phyloP scores from a whole-genome alignment of 2,329 filamentous ascomycete genomes.

The Venturiaceae sp. region DNA sequence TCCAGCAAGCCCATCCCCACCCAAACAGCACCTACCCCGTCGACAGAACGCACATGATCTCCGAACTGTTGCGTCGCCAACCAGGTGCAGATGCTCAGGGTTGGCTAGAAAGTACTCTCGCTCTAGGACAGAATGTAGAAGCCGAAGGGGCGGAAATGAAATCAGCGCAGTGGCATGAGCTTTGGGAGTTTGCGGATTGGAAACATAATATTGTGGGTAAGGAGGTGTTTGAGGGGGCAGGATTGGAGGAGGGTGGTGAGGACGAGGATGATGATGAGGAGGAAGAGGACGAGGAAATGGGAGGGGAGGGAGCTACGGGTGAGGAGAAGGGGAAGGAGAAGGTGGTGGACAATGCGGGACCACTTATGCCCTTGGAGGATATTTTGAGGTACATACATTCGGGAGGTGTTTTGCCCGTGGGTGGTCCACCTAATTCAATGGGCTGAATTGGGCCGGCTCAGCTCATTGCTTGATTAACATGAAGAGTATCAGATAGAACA shows the following conservation, averaged over 20 bases:
- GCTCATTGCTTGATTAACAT: not conserved
- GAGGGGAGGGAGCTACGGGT: not conserved
- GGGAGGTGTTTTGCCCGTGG: not conserved
- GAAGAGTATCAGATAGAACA: not conserved
- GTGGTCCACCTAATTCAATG: not conserved
- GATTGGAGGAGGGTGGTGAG: slow-evolving; percentile 1
- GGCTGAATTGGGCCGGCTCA: not conserved
- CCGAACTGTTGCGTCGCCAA: not conserved
- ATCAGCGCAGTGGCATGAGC: not conserved
- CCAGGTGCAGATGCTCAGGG: not conserved
- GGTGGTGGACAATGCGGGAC: too few species aligned
- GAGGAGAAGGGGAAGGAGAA: slow-evolving; percentile 2
- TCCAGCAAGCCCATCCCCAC: not conserved
- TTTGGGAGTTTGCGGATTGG: slow-evolving; percentile 5
- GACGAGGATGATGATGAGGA: slow-evolving; percentile 3
- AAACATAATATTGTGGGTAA: not conserved
- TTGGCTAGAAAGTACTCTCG: not conserved
- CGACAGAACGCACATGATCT: not conserved
- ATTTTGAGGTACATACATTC: slow-evolving; percentile 1
- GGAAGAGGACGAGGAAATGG: not conserved
- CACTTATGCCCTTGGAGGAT: slow-evolving; percentile 5
- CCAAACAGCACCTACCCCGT: slow-evolving; percentile 3
- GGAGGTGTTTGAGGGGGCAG: not conserved
- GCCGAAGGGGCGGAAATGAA: not conserved
- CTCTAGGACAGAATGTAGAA: not conserved